Evolutionary conservation across 139 green algal species (phyloP), one percentile per base, ranked within the genome.

Genomic region (Bryopsis sp.): DNA sequence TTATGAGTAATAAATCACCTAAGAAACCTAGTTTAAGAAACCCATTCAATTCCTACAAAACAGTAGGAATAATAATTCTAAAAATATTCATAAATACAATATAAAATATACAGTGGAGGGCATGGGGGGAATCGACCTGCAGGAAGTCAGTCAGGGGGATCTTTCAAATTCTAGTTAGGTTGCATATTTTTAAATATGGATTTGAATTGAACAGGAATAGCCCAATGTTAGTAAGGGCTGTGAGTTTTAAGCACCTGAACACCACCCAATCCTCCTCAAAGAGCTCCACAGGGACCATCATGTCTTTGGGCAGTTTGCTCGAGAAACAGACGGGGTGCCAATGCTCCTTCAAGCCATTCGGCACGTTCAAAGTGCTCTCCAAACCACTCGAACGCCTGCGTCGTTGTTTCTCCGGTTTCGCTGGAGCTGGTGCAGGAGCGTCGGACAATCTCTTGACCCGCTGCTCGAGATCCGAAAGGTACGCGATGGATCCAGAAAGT

Each of bases 201-300:
- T n/a, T n/a, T n/a, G n/a, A n/a, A n/a, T n/a, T n/a, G n/a, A n/a
- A n/a, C n/a, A n/a, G n/a, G n/a, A n/a, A n/a, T n/a, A n/a, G n/a
- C n/a, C n/a, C n/a, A n/a, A n/a, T n/a, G n/a, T n/a, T n/a, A n/a
- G n/a, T n/a, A n/a, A n/a, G n/a, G n/a, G n/a, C n/a, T n/a, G n/a
- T n/a, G n/a, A n/a, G n/a, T n/a, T n/a, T n/a, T n/a, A n/a, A 15
- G 43, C 83, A 79, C 35, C 92, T 77, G 80, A 97, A 98, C 67
- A 99, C 69, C 28, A 97, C 93, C 93, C 93, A 99, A 1, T 89
- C 78, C 78, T 96, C 83, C n/a, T 82, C 83, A 79, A 97, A 97
- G 33, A 97, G 80, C 47, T 97, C 89, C 67, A 99, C 87, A 19
- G 94, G 84, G 3, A 90, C 64, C 63, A 88, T 36, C 4, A 48